Percentiles rank a stretch among this genome's conserved stretches.
Evolutionary conservation across 1,284 basidiomycete species (phyloP).

Genomic region (Fomes fomentarius): DNA sequence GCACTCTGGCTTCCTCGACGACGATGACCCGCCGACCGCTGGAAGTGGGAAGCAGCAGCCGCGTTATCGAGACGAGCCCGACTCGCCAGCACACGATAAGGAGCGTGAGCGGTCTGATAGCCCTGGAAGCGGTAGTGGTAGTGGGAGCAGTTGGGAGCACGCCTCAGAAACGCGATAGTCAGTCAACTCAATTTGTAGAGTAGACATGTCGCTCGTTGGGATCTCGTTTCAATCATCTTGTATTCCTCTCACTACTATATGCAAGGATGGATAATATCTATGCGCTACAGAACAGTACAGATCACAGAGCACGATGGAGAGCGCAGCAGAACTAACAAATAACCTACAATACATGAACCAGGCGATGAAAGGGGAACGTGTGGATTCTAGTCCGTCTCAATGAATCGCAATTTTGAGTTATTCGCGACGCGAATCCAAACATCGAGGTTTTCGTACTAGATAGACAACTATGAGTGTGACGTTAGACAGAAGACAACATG

Average conservation of each 20-base stretch:
- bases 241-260: conserved; percentile 22
- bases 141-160: conserved; percentile 76
- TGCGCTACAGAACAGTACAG: conserved; percentile 31
- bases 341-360: conserved; percentile 23
- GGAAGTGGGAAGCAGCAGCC: conserved; percentile 32
- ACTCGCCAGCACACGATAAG: conserved; percentile 28
- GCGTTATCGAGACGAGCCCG: conserved; percentile 65
- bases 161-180: conserved; percentile 48
- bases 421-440: conserved; percentile 79
- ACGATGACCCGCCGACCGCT: conserved; percentile 55
- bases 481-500: too few relatives aligned
- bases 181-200: neutral
- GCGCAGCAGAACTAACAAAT: conserved; percentile 14
- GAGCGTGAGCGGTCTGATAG: conserved; percentile 39
- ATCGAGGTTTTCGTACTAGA: conserved; percentile 82
- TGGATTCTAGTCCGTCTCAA: conserved; percentile 23
- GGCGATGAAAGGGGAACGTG: conserved; percentile 11
- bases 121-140: conserved; percentile 38
- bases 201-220: conserved; percentile 4
- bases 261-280: conserved; percentile 31
- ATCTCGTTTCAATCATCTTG: conserved; percentile 7
- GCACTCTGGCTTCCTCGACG: conserved; percentile 69
- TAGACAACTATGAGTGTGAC: too few relatives aligned
- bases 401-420: conserved; percentile 73
- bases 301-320: conserved; percentile 24